These are phyloP conservation scores for Parascedosporium putredinis DNA, from an alignment of 2,329 filamentous ascomycete species.

Conservation along the genomic window DNA sequence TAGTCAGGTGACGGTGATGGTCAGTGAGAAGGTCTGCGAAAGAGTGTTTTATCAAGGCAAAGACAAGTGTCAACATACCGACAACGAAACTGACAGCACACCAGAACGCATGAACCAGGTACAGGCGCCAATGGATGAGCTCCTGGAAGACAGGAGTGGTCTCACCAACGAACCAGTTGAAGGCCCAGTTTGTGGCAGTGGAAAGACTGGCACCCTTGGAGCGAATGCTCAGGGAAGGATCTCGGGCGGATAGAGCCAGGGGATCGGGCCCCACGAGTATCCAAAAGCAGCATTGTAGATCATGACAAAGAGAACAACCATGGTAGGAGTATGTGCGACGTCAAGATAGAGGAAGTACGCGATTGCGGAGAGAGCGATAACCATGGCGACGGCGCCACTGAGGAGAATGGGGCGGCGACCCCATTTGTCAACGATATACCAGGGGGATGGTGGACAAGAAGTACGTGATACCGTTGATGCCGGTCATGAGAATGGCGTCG, in stretches of 20 bases:
- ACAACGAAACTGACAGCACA: conserved; percentile 92
- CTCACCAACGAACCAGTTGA: conserved; percentile 94
- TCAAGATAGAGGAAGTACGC: conserved; percentile 94
- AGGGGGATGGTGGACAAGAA: conserved; percentile 87
- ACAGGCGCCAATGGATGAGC: conserved; percentile 85
- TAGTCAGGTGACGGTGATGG: too few species aligned
- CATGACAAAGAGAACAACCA: conserved; percentile 94
- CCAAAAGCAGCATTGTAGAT: conserved; percentile 97
- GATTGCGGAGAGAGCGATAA: conserved; percentile 74
- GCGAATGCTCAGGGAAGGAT: conserved; percentile 93
- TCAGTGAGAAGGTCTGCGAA: conserved; percentile 5
- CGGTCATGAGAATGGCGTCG: conserved; percentile 90
- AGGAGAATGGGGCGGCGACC: conserved; percentile 83
- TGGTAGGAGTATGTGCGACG: conserved; percentile 61
- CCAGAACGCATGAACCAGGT: conserved; percentile 93
- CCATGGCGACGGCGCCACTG: conserved; percentile 82
- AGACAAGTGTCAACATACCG: conserved; percentile 49
- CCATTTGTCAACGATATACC: conserved; percentile 92
- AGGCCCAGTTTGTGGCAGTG: conserved; percentile 95
- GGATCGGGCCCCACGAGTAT: conserved; percentile 90
- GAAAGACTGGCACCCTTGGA: conserved; percentile 95
- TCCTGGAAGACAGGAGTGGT: conserved; percentile 91
- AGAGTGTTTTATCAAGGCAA: neutral
- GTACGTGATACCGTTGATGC: conserved; percentile 86
- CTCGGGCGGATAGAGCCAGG: conserved; percentile 98